Evolutionary conservation across 345 rosid species (phyloP).

Genomic region (Firmiana major): DNA sequence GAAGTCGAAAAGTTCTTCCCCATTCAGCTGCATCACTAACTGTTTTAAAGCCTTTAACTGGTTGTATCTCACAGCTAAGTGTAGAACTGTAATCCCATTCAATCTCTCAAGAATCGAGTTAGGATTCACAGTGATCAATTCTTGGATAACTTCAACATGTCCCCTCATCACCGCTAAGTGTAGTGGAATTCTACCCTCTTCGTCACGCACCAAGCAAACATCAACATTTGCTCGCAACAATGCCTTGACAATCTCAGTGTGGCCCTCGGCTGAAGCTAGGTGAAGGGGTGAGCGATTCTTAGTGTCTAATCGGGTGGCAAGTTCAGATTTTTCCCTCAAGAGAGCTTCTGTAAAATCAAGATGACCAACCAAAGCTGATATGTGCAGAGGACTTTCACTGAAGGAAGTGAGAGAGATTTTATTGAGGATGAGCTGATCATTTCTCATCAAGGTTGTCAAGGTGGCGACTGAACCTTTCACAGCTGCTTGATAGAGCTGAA

Average conservation of each 20-base stretch:
- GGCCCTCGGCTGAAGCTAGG: constrained; percentile 15
- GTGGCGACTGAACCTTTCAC: neutral
- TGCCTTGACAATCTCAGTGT: neutral
- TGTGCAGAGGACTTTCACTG: constrained; percentile 6
- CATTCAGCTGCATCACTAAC: neutral
- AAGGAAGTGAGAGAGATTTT: neutral
- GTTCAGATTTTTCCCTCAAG: neutral
- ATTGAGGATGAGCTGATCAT: constrained; percentile 3
- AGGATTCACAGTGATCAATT: neutral
- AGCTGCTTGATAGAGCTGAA: constrained; percentile 4
- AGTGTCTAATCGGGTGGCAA: neutral
- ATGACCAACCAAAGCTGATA: constrained; percentile 16
- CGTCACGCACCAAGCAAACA: neutral
- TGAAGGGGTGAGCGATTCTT: neutral
- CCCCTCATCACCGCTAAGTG: constrained; percentile 12
- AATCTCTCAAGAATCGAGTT: too few relatives aligned
- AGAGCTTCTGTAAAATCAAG: neutral
- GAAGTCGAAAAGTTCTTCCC: constrained; percentile 6
- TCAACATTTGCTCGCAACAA: neutral
- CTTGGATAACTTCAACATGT: neutral
- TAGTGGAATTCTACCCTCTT: constrained; percentile 18
- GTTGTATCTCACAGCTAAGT: constrained; percentile 17
- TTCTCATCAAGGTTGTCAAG: neutral
- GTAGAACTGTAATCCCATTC: constrained; percentile 24
- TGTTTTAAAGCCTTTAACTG: constrained; percentile 18